Base-by-base conservation (phyloP, 768 basidiomycete species). In the Neoboletus magnificus region DNA sequence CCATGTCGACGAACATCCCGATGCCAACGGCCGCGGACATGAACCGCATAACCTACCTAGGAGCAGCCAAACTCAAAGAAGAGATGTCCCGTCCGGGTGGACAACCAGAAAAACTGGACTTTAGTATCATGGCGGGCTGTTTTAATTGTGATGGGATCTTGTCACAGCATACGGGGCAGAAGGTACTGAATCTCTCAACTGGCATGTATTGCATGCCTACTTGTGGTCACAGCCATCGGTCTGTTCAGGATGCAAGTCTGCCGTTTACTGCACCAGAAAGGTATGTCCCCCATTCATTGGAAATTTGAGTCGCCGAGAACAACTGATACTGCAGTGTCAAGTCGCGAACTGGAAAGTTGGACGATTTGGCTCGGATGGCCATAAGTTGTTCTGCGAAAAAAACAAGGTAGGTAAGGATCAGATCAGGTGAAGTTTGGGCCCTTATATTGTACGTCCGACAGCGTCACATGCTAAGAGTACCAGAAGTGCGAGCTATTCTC, bases 381-480 rank as follows among this genome's bases (percentile, higher is more conserved):
- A 73, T 50, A 74, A 73, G 43, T 29, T 55, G 29, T 66, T 74
- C 32, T 76, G 74, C 50, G 56, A 66, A 32, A 66, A 63, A 48
- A 76, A 76, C 52, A 71, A 67, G 66, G 72, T 71, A 32, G 12
- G 63, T 57, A 47, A 41, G 40, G 20, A 39, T 55, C 13, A 39
- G 37, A 46, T 32, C 46, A 27, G 36, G 32, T 23, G 36, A 45
- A 41, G 22, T 46, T 29, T 20, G 25, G 40, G 35, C 20, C 29
- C 13, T 54, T 10, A 50, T 46, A 25, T 53, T 44, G 32, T 22
- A 12, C 49, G 41, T 30, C 16, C 8, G 11, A 54, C 43, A 76
- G 75, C 60, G 67, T 55, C 71, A 76, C 52, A 77, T 77, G 76
- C 49, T 69, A 48, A 70, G 63, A 51, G 65, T 73, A 6, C 58